These are phyloP conservation scores for Aspergillus sclerotiicarbonarius DNA, from an alignment of 495 filamentous ascomycete genomes.

Conservation along the genomic window DNA sequence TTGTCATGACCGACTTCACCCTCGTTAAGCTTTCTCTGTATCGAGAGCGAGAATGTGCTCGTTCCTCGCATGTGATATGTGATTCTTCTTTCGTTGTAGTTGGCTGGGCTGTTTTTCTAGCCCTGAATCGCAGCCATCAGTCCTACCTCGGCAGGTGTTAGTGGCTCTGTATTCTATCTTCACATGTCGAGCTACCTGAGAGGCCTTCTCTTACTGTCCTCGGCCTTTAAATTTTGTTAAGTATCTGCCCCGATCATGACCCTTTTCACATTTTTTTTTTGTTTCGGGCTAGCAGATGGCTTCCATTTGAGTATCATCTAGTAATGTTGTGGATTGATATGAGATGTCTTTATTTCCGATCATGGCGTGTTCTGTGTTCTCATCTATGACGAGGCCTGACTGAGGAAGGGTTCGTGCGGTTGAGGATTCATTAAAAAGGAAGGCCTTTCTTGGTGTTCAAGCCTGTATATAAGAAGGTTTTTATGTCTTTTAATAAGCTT, in stretches of 20 bases:
- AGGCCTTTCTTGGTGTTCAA: slow-evolving; percentile 8
- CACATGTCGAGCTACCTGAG: neutral
- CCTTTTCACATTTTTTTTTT: neutral
- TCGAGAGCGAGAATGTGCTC: neutral
- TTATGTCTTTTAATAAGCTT: slow-evolving; percentile 17
- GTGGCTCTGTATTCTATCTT: slow-evolving; percentile 26
- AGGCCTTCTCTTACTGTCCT: slow-evolving; percentile 6
- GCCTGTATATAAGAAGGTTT: slow-evolving; percentile 21
- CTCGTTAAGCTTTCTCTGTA: neutral
- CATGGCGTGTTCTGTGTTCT: slow-evolving; percentile 1
- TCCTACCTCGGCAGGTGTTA: slow-evolving; percentile 27
- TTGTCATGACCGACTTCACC: neutral
- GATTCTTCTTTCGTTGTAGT: slow-evolving; percentile 38
- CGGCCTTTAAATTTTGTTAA: neutral
- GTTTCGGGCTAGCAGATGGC: slow-evolving; percentile 8
- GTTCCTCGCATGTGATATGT: slow-evolving; percentile 31
- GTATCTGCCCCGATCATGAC: neutral
- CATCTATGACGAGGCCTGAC: neutral
- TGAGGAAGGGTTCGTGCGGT: neutral
- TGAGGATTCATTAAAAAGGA: neutral
- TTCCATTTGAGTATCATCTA: slow-evolving; percentile 23
- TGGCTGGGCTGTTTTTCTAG: slow-evolving; percentile 1
- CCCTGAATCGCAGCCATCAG: slow-evolving; percentile 12
- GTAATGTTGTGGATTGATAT: slow-evolving; percentile 11
- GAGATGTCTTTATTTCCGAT: slow-evolving; percentile 12